A percentile compares a stretch with the other conserved stretches of the same genome.
These are phyloP conservation scores for Coix lacrymajobi DNA, from an alignment of 176 grass and related monocot genomes.

Conservation along the genomic window DNA sequence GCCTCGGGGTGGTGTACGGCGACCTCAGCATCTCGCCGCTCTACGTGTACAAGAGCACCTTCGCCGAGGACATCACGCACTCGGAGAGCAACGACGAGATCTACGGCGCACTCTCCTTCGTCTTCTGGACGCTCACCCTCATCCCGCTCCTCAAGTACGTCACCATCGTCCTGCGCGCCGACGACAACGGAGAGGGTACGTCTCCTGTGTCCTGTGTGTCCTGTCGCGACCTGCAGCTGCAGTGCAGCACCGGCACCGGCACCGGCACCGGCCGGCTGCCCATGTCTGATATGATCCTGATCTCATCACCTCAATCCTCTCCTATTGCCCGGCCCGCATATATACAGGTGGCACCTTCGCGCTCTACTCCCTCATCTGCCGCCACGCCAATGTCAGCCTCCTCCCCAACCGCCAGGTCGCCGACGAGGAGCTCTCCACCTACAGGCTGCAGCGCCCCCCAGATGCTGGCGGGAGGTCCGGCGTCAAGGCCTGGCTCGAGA, in stretches of 20 bases:
- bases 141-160: conserved; percentile 97
- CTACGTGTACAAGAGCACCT: conserved; percentile 99
- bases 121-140: conserved; percentile 96
- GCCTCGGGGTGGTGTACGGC: conserved; percentile 89
- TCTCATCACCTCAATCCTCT: too few relatives aligned
- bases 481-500: conserved; percentile 75
- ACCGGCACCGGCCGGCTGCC: too few relatives aligned
- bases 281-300: too few relatives aligned
- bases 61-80: conserved; percentile 95
- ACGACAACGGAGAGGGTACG: conserved; percentile 83
- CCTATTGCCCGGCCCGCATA: too few relatives aligned
- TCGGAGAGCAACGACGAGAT: conserved; percentile 92
- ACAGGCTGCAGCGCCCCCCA: conserved; percentile 55
- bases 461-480: conserved; percentile 26
- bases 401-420: conserved; percentile 87
- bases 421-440: conserved; percentile 91
- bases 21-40: conserved; percentile 94
- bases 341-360: conserved; percentile 75
- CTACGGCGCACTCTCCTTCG: conserved; percentile 82
- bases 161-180: conserved; percentile 86
- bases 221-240: too few relatives aligned
- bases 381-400: conserved; percentile 94
- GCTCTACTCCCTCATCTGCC: conserved; percentile 89
- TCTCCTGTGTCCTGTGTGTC: too few relatives aligned
- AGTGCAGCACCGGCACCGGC: too few relatives aligned